A percentile compares a stretch with the other conserved stretches of the same genome.
phyloP scores from a whole-genome alignment of 805 yeast species.

The Candida germanica region DNA sequence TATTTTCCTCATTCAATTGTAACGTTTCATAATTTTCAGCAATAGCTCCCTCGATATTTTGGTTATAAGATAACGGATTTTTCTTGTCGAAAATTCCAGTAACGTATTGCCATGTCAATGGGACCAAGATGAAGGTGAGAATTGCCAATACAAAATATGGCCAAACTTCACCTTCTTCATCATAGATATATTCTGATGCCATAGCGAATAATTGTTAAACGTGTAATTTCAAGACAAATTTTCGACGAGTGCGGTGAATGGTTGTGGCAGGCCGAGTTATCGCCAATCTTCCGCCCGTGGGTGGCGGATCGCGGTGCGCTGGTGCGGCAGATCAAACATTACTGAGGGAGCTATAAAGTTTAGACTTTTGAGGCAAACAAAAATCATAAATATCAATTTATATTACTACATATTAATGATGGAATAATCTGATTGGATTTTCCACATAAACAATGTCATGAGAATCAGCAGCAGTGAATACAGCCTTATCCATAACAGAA shows the following conservation, averaged over 20 bases:
- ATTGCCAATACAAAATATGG: conserved; percentile 83
- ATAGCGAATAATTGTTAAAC: conserved; percentile 16
- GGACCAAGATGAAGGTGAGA: conserved; percentile 63
- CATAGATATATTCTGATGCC: conserved; percentile 65
- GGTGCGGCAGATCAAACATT: too few species aligned
- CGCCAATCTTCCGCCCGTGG: too few species aligned
- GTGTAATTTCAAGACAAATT: too few species aligned
- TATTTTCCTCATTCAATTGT: conserved; percentile 26
- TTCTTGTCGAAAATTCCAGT: conserved; percentile 15
- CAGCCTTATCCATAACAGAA: conserved; percentile 96
- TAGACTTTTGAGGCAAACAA: too few species aligned
- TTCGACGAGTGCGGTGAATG: too few species aligned
- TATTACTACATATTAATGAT: too few species aligned
- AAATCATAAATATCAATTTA: too few species aligned
- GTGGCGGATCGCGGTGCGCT: too few species aligned
- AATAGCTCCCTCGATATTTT: conserved; percentile 30
- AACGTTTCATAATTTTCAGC: conserved; percentile 31
- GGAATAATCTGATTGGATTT: conserved; percentile 97
- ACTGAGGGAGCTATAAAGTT: neutral
- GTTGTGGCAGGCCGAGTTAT: too few species aligned
- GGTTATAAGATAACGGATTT: conserved; percentile 19
- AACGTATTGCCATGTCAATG: conserved; percentile 47
- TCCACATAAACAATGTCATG: conserved; percentile 89
- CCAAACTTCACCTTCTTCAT: conserved; percentile 89
- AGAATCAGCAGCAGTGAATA: conserved; percentile 92